phyloP scores from a whole-genome alignment of 179 eudicot species.

The Silene noctiflora region DNA sequence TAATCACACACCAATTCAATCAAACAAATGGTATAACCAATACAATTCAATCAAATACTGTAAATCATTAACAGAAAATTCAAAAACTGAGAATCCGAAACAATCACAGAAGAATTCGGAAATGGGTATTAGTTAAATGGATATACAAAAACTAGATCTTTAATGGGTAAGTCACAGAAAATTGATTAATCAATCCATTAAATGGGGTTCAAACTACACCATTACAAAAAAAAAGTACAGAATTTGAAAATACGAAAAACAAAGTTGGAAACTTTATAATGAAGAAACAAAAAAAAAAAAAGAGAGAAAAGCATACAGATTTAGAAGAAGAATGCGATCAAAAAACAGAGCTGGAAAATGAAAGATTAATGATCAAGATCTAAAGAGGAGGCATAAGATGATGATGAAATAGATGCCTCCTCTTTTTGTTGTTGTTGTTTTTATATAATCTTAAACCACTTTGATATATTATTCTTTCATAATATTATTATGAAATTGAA shows the following conservation, averaged over 20 bases:
- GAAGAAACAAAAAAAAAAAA: not conserved
- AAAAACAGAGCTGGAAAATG: constrained; percentile 12
- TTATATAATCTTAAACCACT: constrained; percentile 8
- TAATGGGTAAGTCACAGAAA: constrained; percentile 48
- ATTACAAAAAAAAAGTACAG: not conserved
- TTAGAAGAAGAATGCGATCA: constrained; percentile 24
- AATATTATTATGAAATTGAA: no score
- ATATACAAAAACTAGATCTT: constrained; percentile 50
- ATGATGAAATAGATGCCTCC: constrained; percentile 57
- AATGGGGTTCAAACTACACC: constrained; percentile 18
- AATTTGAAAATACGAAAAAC: constrained; percentile 13
- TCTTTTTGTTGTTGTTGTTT: constrained; percentile 26
- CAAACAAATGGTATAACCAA: not conserved
- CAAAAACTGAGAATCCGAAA: not conserved
- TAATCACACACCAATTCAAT: not conserved
- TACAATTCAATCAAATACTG: not conserved
- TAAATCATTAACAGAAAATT: not conserved
- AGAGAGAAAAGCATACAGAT: constrained; percentile 36
- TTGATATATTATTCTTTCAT: no score
- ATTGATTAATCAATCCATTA: constrained; percentile 39
- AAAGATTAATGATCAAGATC: constrained; percentile 41
- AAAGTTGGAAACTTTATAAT: constrained; percentile 14
- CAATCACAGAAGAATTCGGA: constrained; percentile 16
- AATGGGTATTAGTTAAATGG: constrained; percentile 34
- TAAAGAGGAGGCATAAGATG: constrained; percentile 62